These are phyloP conservation scores for Populus tomentosa DNA, from an alignment of 441 rosid genomes.

Conservation along the genomic window DNA sequence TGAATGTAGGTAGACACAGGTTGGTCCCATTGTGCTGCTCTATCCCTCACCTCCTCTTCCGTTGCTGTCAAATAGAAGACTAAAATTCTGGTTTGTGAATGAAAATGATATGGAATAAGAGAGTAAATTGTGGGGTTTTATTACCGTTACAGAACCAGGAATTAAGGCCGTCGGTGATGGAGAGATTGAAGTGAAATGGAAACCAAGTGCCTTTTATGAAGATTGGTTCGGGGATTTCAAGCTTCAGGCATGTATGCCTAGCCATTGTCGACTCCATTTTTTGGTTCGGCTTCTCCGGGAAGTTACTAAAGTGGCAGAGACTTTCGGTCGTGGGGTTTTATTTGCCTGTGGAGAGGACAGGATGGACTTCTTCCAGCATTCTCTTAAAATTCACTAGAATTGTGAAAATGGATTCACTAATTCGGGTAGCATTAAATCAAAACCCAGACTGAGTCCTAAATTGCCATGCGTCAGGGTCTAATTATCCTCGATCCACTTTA, in stretches of 20 bases:
- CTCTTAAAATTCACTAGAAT: background rate
- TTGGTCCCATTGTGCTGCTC: constrained; percentile 94
- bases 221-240: constrained; percentile 44
- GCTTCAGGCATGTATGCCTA: constrained; percentile 73
- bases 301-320: background rate
- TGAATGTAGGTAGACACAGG: constrained; percentile 54
- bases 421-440: background rate
- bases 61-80: constrained; percentile 36
- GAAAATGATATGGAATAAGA: background rate
- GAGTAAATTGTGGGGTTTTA: background rate
- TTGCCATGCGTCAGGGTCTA: too few species aligned
- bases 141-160: constrained; percentile 77
- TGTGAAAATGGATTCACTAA: too few species aligned
- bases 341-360: background rate
- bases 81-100: background rate
- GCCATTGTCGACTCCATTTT: constrained; percentile 4
- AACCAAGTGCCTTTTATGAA: constrained; percentile 80
- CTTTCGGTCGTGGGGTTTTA: background rate
- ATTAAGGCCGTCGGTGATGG: constrained; percentile 69
- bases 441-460: too few species aligned
- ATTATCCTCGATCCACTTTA: too few species aligned
- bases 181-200: constrained; percentile 53
- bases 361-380: background rate
- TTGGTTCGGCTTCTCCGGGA: constrained; percentile 4
- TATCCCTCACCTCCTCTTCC: constrained; percentile 67